A percentile compares a stretch with the other conserved stretches of the same genome.
Conservation (phyloP, 495 filamentous ascomycete genomes). For the Rhizodiscina lignyota region DNA sequence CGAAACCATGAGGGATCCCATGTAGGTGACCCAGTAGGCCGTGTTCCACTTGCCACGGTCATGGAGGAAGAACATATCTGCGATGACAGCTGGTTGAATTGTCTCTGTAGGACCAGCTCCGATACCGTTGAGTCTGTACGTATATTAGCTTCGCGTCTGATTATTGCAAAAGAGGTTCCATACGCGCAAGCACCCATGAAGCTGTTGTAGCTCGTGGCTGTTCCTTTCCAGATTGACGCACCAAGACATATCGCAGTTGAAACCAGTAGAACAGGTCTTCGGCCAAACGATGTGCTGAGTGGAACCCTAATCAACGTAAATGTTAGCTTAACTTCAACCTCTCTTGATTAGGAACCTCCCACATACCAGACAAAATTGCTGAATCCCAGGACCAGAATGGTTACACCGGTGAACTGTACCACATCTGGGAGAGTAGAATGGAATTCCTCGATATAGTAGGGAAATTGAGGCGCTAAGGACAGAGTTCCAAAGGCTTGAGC, state of each 20-base stretch:
- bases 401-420: conserved; percentile 38
- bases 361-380: conserved; percentile 45
- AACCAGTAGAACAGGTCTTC: conserved; percentile 40
- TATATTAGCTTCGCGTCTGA: too few species aligned
- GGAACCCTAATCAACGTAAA: too few species aligned
- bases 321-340: too few species aligned
- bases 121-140: conserved; percentile 43
- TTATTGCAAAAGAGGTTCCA: too few species aligned
- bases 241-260: conserved; percentile 38
- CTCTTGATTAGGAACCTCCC: too few species aligned
- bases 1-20: conserved; percentile 29
- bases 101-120: conserved; percentile 42
- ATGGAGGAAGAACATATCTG: conserved; percentile 51
- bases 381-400: conserved; percentile 44
- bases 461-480: conserved; percentile 40
- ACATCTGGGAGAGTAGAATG: conserved; percentile 33
- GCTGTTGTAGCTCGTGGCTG: conserved; percentile 35
- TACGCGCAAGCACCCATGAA: conserved; percentile 45
- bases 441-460: conserved; percentile 37
- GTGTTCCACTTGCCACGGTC: conserved; percentile 50
- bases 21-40: conserved; percentile 42
- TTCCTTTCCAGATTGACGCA: conserved; percentile 41
- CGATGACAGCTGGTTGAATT: conserved; percentile 43
- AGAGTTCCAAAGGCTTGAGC: conserved; percentile 42
- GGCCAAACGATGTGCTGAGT: conserved; percentile 38